Conservation (phyloP, 2,329 filamentous ascomycete genomes). For the Colletotrichum melonis region DNA sequence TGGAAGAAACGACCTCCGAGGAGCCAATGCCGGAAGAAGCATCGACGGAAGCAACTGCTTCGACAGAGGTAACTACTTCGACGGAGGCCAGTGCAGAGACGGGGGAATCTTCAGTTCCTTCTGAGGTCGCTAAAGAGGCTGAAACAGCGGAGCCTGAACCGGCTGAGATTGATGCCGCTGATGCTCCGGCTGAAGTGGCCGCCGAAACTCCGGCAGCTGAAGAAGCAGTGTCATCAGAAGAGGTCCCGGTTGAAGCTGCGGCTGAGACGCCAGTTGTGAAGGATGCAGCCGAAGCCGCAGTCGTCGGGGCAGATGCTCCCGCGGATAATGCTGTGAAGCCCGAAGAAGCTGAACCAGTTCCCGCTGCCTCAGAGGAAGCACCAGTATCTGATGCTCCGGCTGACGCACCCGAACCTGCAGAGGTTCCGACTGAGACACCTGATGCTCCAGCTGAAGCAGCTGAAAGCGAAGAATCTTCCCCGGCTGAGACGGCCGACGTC, state of each 20-base stretch:
- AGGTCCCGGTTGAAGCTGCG: background rate
- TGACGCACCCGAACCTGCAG: background rate
- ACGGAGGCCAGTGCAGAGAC: background rate
- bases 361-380: background rate
- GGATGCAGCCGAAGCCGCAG: background rate
- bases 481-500: background rate
- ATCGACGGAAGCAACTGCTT: background rate
- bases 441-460: background rate
- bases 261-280: background rate
- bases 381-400: background rate
- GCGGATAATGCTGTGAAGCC: slow-evolving; percentile 1
- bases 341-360: background rate
- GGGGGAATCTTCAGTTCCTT: background rate
- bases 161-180: background rate
- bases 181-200: background rate
- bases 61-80: too few relatives aligned
- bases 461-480: background rate
- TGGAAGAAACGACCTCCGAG: background rate
- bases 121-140: background rate
- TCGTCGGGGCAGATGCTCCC: background rate
- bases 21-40: background rate
- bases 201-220: background rate
- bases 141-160: background rate
- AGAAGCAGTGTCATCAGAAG: background rate
- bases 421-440: background rate